phyloP scores from a whole-genome alignment of 2,329 filamentous ascomycete species.

The Fusarium xylarioides region DNA sequence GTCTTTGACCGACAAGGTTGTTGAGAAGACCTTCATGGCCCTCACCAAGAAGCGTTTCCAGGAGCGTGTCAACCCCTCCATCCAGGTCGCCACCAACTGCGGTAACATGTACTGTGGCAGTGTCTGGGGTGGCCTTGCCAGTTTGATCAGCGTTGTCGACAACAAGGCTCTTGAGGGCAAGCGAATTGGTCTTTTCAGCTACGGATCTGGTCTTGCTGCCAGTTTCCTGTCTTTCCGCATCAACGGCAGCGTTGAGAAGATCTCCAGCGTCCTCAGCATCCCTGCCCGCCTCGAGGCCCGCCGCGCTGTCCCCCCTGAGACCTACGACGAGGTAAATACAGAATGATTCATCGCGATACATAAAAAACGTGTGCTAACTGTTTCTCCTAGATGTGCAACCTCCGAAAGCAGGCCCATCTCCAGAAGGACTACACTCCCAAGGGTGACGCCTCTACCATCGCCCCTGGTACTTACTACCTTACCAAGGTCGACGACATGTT shows the following conservation, averaged over 20 bases:
- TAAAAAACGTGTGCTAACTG: constrained; percentile 32
- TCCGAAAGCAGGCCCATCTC: constrained; percentile 84
- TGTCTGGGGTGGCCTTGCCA: constrained; percentile 79
- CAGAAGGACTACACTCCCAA: constrained; percentile 80
- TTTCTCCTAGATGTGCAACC: constrained; percentile 72
- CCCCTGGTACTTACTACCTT: constrained; percentile 78
- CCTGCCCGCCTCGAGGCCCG: constrained; percentile 73
- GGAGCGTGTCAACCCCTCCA: constrained; percentile 77
- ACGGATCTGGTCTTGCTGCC: constrained; percentile 78
- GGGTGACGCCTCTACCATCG: constrained; percentile 73
- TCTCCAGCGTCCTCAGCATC: constrained; percentile 75
- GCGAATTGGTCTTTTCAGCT: constrained; percentile 80
- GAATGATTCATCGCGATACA: background rate
- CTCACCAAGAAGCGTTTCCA: constrained; percentile 86
- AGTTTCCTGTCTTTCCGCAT: constrained; percentile 80
- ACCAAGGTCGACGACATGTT: constrained; percentile 86
- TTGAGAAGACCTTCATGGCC: constrained; percentile 88
- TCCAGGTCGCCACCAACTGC: constrained; percentile 81
- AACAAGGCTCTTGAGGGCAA: constrained; percentile 73
- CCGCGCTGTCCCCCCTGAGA: constrained; percentile 72
- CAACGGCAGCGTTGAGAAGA: constrained; percentile 73
- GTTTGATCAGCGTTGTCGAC: constrained; percentile 71
- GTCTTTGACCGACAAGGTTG: constrained; percentile 80
- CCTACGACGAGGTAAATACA: constrained; percentile 75
- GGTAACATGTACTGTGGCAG: constrained; percentile 76